Evolutionary conservation across 352 stramenopile species (phyloP).

Genomic region (Phytophthora aleatoria): DNA sequence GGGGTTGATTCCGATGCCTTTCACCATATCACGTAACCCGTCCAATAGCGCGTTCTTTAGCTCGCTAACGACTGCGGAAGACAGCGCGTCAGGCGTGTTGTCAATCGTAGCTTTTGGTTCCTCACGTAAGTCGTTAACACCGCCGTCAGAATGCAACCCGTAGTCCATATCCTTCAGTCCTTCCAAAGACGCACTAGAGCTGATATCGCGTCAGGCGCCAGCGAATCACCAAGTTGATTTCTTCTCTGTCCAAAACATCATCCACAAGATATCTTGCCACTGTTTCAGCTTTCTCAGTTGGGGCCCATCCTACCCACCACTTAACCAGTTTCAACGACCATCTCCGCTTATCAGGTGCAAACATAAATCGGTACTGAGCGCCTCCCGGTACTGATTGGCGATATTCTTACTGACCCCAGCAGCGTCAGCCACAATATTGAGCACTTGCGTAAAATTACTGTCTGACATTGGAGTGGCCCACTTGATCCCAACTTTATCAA

Average conservation of each 20-base stretch:
- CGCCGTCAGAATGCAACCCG: not conserved
- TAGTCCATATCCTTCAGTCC: not conserved
- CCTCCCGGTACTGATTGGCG: not conserved
- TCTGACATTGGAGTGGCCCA: constrained; percentile 11
- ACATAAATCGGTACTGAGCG: constrained; percentile 33
- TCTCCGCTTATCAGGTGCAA: constrained; percentile 9
- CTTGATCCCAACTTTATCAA: constrained; percentile 2
- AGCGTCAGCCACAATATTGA: constrained; percentile 14
- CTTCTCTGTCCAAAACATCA: constrained; percentile 5
- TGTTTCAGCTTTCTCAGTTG: constrained; percentile 7
- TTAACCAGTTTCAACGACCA: constrained; percentile 26
- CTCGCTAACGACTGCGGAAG: not conserved
- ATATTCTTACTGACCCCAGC: constrained; percentile 1
- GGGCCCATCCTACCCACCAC: constrained; percentile 10
- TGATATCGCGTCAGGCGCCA: constrained; percentile 3
- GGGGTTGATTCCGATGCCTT: not conserved
- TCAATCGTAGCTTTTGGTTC: not conserved
- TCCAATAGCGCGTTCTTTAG: not conserved
- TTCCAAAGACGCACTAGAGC: not conserved
- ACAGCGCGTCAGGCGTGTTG: not conserved
- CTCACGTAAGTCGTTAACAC: not conserved
- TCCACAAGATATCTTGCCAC: constrained; percentile 7
- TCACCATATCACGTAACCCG: not conserved
- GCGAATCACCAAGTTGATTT: not conserved
- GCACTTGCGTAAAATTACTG: constrained; percentile 19